Evolutionary conservation across 1,139 yeast species (phyloP).

Genomic region (Sugiyamaella castrensis): DNA sequence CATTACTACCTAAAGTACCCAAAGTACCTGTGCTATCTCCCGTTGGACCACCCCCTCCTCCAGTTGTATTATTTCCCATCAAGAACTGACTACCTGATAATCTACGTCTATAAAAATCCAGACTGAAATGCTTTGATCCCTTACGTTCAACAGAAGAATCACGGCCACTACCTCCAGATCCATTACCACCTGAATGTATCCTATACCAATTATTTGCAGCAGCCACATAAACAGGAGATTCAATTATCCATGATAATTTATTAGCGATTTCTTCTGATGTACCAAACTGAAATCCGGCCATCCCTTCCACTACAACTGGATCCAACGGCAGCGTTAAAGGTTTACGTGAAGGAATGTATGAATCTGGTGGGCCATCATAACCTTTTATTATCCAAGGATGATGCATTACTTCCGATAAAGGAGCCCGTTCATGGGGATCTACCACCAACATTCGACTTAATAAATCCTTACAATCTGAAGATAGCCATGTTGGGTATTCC

Average conservation of each 20-base stretch:
- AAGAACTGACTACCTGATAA: constrained; percentile 11
- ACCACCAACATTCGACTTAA: constrained; percentile 89
- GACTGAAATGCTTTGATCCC: constrained; percentile 22
- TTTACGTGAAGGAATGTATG: constrained; percentile 68
- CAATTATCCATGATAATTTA: constrained; percentile 57
- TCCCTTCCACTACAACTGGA: constrained; percentile 63
- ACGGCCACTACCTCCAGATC: not conserved
- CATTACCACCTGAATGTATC: constrained; percentile 21
- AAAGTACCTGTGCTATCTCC: constrained; percentile 9
- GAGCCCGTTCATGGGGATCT: constrained; percentile 77
- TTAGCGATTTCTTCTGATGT: constrained; percentile 55
- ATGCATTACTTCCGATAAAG: constrained; percentile 69
- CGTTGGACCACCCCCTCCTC: not conserved
- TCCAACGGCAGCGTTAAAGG: constrained; percentile 79
- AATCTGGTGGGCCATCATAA: constrained; percentile 68
- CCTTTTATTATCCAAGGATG: constrained; percentile 98
- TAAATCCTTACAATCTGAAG: constrained; percentile 79
- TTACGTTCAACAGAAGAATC: constrained; percentile 7
- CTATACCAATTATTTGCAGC: constrained; percentile 66
- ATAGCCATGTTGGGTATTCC: constrained; percentile 81
- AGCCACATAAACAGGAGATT: constrained; percentile 65
- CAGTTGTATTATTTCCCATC: not conserved
- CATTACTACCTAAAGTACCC: constrained; percentile 1
- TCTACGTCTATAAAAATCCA: constrained; percentile 28
- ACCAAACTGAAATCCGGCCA: constrained; percentile 80